Conservation (phyloP, 768 basidiomycete species). For the Xerocomus spinulosus region DNA sequence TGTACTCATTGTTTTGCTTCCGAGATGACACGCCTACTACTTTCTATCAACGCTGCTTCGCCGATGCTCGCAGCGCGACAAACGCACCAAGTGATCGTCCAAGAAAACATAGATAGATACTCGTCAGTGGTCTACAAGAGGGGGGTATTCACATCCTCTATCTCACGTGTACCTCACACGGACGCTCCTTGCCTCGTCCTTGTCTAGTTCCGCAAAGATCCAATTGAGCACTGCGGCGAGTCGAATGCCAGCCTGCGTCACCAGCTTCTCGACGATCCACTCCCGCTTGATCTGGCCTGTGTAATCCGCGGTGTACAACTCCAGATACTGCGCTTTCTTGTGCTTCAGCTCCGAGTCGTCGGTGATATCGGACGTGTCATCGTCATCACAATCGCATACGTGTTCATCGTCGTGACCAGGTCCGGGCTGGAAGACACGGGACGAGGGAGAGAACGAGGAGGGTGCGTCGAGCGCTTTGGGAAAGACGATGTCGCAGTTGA, state of each 20-base stretch:
- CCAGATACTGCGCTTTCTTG: conserved; percentile 41
- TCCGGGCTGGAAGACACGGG: background rate
- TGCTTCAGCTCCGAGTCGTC: background rate
- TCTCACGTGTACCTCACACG: conserved; percentile 1
- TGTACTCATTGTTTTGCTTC: too few species aligned
- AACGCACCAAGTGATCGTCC: too few species aligned
- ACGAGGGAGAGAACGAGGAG: background rate
- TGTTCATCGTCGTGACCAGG: background rate
- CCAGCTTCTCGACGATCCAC: conserved; percentile 74
- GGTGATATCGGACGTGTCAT: background rate
- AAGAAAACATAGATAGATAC: too few species aligned
- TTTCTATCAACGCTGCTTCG: too few species aligned
- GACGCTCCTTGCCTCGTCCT: background rate
- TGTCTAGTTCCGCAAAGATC: conserved; percentile 41
- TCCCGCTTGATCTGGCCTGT: conserved; percentile 59
- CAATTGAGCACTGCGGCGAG: conserved; percentile 81
- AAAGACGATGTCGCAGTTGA: conserved; percentile 85
- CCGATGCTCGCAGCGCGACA: too few species aligned
- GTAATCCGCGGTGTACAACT: conserved; percentile 82
- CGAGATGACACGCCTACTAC: too few species aligned
- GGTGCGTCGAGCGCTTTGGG: conserved; percentile 61
- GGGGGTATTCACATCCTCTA: too few species aligned
- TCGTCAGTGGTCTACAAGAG: too few species aligned
- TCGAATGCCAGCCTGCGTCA: conserved; percentile 80
- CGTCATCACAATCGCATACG: background rate